These are phyloP conservation scores for Asterophora lycoperdoides DNA, from an alignment of 768 basidiomycete genomes.

Conservation along the genomic window DNA sequence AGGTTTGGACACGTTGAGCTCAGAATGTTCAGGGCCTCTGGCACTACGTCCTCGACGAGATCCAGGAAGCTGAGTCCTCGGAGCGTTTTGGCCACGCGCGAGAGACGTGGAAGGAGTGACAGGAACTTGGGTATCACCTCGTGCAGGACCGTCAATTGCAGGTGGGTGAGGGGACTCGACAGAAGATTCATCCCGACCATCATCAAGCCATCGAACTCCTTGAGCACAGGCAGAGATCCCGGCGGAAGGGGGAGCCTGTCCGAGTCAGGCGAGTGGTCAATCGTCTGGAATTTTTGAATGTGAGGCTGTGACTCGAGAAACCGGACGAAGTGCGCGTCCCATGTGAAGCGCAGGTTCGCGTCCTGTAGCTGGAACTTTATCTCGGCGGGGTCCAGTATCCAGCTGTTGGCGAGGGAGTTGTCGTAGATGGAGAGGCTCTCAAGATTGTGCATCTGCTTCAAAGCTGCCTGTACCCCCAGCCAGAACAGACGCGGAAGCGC, in stretches of 20 bases:
- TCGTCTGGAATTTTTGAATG: conserved; percentile 35
- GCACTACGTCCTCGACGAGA: conserved; percentile 23
- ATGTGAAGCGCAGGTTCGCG: conserved; percentile 42
- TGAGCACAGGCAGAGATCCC: conserved; percentile 35
- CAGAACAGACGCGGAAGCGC: conserved; percentile 37
- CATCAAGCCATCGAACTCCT: conserved; percentile 42
- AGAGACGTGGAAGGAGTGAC: conserved; percentile 29
- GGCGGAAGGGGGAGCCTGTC: conserved; percentile 3
- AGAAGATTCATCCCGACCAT: conserved; percentile 38
- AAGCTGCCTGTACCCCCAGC: conserved; percentile 36
- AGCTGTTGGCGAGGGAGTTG: conserved; percentile 33
- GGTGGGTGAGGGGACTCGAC: conserved; percentile 36
- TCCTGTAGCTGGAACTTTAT: conserved; percentile 46
- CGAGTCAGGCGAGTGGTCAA: conserved; percentile 22
- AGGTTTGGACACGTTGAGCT: conserved; percentile 21
- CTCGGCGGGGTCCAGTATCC: conserved; percentile 40
- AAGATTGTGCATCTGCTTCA: conserved; percentile 42
- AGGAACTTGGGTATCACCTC: conserved; percentile 28
- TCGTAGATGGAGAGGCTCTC: conserved; percentile 42
- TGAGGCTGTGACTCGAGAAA: conserved; percentile 47
- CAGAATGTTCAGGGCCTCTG: conserved; percentile 18
- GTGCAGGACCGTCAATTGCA: conserved; percentile 42
- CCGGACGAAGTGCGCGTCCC: conserved; percentile 41
- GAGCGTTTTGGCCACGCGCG: conserved; percentile 20
- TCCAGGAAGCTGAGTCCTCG: conserved; percentile 27